Conservation (phyloP, 345 rosid species). For the Streptanthus diversifolius region DNA sequence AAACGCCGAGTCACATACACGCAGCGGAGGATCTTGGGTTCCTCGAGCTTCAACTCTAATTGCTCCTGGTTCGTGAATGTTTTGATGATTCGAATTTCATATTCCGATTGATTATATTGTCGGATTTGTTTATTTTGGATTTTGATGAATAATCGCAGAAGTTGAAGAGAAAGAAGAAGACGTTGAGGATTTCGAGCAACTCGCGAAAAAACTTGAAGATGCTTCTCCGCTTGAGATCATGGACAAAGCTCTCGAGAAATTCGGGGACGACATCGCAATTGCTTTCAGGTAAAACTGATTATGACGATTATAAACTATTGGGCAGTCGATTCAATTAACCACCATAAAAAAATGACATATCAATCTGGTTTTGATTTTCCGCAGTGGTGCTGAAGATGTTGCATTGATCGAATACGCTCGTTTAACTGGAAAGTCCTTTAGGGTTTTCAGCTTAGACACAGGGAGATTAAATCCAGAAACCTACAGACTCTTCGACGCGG, state of each 20-base stretch:
- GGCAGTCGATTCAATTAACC: background rate
- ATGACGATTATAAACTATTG: background rate
- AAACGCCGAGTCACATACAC: conserved; percentile 44
- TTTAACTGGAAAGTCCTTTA: conserved; percentile 70
- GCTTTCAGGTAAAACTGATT: conserved; percentile 71
- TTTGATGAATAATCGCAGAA: conserved; percentile 40
- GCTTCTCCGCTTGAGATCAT: conserved; percentile 89
- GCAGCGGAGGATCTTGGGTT: conserved; percentile 45
- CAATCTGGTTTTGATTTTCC: background rate
- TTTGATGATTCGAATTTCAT: background rate
- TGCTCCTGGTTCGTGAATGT: conserved; percentile 53
- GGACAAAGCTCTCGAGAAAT: conserved; percentile 84
- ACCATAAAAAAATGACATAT: background rate
- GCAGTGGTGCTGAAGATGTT: conserved; percentile 98
- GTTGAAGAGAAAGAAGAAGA: conserved; percentile 50
- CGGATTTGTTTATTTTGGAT: background rate
- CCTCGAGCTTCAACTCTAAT: conserved; percentile 50
- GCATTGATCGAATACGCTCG: conserved; percentile 91
- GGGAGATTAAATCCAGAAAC: conserved; percentile 94
- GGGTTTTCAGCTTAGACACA: conserved; percentile 91
- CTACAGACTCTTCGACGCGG: conserved; percentile 59
- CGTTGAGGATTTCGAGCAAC: conserved; percentile 52
- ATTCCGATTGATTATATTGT: background rate
- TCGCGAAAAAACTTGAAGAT: conserved; percentile 53
- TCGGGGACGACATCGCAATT: conserved; percentile 80